Base-by-base conservation (phyloP, 2,329 filamentous ascomycete species). In the Cladosporium sp. region DNA sequence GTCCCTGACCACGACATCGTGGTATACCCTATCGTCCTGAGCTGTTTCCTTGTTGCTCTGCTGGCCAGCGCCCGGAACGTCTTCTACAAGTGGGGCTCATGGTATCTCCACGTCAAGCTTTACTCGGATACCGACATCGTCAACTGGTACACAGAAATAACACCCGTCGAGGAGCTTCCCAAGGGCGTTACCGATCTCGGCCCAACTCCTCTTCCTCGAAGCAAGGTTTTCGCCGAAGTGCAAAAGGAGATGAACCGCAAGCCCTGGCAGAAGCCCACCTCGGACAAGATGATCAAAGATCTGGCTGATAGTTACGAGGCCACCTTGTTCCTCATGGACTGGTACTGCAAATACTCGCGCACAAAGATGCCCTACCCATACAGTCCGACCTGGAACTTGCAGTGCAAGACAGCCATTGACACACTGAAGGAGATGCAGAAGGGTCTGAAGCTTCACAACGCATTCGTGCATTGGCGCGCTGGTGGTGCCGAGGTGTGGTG, bases 391-490 rank as follows among this genome's bases (percentile, higher is more conserved):
- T 87, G 85, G 85, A 86, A 86, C 65, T 80, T 86, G n/a, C 83
- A 85, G 70, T 82, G 81, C 0, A 84, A 85, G 70, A 84, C 85
- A 2, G 85, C 83, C 10, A 74, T 85, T 26, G 81, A 85, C 68
- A 84, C 80, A 30, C 78, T 86, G 69, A 80, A 80, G 47, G 83
- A 83, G 66, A 80, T 83, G 3, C 83, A 86, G 67, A 85, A 85
- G 69, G 85, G 84, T 2, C 82, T 86, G 18, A 78, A 81, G 30
- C 77, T 86, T 18, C 85, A 87, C 73, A 86, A 84, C 69, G 82
- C 83, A 1, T 86, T 86, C 70, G 82, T 86, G 30, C 84, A 86
- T 67, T 86, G 84, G 83, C 82, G 85, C n/a, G 84, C 84, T 66
- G 83, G 84, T 6, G 83, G 82, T 44, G 79, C 84, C 65, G 84